Conservation (phyloP, 2,329 filamentous ascomycete genomes). For the Hypoxylon sp. region DNA sequence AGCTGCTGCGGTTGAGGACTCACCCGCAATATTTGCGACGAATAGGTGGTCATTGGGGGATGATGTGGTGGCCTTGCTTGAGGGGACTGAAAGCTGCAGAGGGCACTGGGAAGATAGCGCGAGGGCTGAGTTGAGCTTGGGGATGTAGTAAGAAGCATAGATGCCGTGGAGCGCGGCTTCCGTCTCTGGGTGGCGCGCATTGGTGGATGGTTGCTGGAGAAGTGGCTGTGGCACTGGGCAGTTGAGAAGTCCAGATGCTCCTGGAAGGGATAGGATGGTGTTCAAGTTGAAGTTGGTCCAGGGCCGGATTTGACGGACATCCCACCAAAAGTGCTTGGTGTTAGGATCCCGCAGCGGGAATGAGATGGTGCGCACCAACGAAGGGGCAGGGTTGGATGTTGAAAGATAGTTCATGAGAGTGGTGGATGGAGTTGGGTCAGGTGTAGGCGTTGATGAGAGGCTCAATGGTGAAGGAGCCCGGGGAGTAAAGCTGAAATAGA, state of each 20-base stretch:
- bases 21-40: constrained; percentile 73
- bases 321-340: constrained; percentile 95
- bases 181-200: constrained; percentile 80
- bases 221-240: constrained; percentile 74
- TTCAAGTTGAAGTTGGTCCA: constrained; percentile 85
- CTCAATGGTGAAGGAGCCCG: constrained; percentile 60
- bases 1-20: constrained; percentile 68
- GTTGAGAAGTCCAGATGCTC: constrained; percentile 79
- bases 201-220: constrained; percentile 71
- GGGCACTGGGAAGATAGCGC: constrained; percentile 79
- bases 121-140: constrained; percentile 89
- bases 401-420: constrained; percentile 85
- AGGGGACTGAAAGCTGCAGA: constrained; percentile 65
- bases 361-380: constrained; percentile 83
- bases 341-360: constrained; percentile 75
- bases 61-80: constrained; percentile 54
- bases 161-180: constrained; percentile 82
- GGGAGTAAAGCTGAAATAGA: constrained; percentile 64
- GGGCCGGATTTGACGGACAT: constrained; percentile 86
- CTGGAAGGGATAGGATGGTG: constrained; percentile 80
- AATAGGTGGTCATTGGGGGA: constrained; percentile 71
- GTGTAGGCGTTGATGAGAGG: constrained; percentile 59
- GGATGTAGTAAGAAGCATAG: constrained; percentile 83
- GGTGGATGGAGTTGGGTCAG: constrained; percentile 69
- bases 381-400: constrained; percentile 83